Conservation (phyloP, 164 flowering plant genomes). For the Annona squamosa region DNA sequence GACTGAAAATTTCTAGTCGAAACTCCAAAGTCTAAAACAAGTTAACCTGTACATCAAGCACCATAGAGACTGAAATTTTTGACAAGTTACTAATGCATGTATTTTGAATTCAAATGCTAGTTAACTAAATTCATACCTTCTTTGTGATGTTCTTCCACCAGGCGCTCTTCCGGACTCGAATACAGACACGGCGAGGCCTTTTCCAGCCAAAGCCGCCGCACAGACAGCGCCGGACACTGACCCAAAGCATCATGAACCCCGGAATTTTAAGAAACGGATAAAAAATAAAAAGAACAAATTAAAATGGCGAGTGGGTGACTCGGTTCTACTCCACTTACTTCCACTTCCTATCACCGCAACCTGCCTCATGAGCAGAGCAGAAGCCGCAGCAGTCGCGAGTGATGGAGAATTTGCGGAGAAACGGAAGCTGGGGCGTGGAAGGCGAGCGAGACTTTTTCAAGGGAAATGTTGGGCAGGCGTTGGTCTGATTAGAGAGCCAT, state of each 20-base stretch:
- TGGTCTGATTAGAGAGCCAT: not conserved
- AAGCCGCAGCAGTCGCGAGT: not conserved
- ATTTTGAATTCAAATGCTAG: too few relatives aligned
- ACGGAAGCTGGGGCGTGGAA: not conserved
- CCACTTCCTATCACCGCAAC: conserved; percentile 64
- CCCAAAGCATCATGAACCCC: not conserved
- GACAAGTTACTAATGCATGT: too few relatives aligned
- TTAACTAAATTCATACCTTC: conserved; percentile 38
- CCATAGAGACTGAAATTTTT: too few relatives aligned
- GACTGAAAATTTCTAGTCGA: too few relatives aligned
- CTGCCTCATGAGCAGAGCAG: conserved; percentile 8
- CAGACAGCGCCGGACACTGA: conserved; percentile 87
- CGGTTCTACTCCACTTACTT: conserved; percentile 26
- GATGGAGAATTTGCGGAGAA: not conserved
- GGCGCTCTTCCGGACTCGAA: conserved; percentile 87
- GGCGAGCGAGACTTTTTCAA: not conserved
- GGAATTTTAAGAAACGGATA: not conserved
- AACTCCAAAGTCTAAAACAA: too few relatives aligned
- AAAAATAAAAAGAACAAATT: not conserved
- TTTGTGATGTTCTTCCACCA: conserved; percentile 83
- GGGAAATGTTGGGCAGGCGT: not conserved
- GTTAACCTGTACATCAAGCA: too few relatives aligned
- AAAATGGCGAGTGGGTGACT: not conserved
- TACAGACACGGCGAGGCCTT: conserved; percentile 63
- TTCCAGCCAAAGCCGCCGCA: conserved; percentile 57